phyloP scores from a whole-genome alignment of 306 rosid genomes.

The Quercus parvula region DNA sequence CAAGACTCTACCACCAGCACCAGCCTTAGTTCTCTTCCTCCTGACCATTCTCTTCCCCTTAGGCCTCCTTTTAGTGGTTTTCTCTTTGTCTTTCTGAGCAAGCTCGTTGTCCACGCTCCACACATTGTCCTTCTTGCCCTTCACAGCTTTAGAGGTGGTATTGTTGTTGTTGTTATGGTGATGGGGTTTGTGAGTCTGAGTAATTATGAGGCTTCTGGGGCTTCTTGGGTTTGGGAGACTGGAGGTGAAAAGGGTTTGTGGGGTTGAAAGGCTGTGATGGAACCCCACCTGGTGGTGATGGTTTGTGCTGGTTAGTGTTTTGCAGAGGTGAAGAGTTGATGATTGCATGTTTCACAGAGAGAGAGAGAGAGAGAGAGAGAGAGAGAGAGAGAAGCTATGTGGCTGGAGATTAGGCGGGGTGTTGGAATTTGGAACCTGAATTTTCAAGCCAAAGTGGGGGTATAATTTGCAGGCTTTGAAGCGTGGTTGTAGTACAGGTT shows the following conservation, averaged over 20 bases:
- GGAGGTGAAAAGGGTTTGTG: conserved; percentile 31
- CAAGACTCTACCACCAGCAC: conserved; percentile 38
- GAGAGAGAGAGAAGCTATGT: background rate
- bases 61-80: conserved; percentile 26
- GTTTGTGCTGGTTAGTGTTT: conserved; percentile 14
- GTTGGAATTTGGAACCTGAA: no score
- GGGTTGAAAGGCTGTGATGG: conserved; percentile 32
- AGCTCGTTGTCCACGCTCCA: conserved; percentile 88
- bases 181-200: conserved; percentile 37
- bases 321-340: conserved; percentile 29
- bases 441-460: no score
- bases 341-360: conserved; percentile 40
- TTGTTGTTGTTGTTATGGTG: background rate
- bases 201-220: conserved; percentile 26
- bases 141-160: conserved; percentile 8
- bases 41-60: conserved; percentile 39
- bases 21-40: conserved; percentile 35
- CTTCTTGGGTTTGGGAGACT: conserved; percentile 30
- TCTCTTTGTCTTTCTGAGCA: conserved; percentile 35
- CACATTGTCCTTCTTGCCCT: conserved; percentile 73
- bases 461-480: no score
- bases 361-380: background rate
- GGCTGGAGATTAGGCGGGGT: no score
- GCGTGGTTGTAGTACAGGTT: no score
- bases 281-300: conserved; percentile 29